Evolutionary conservation across 2,329 filamentous ascomycete species (phyloP), one percentile per base, ranked within the genome.

Genomic region (Colletotrichum falcatum): DNA sequence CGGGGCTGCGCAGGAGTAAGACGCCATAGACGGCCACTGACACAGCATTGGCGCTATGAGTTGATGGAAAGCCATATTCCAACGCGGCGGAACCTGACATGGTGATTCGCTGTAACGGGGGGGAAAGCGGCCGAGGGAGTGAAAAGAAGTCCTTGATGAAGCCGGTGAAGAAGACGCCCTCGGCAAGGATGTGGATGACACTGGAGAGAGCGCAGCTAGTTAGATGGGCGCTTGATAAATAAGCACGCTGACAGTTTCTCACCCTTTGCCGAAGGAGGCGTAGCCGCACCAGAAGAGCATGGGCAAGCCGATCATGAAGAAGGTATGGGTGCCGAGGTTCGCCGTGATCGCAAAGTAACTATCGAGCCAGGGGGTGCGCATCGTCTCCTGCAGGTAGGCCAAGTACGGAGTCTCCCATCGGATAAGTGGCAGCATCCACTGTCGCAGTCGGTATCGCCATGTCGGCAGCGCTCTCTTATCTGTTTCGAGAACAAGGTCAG

Each of bases 221-320:
- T 39, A 61, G 55, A 66, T 18, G 33, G 23, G 20, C 46, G 7
- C 42, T 16, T 20, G 5, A 20, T 12, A n/a, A 26, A 16, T 30
- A 61, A 11, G 61, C 39, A n/a, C 12, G 30, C 5, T 30, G 23
- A 18, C 12, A 8, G 18, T n/a, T 64, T 86, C 91, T 76, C 90
- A 97, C 94, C 92, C 95, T 84, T 96, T 92, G 65, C 94, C 96
- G 74, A 97, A 88, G 73, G 88, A 90, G 53, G 92, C 91, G 81
- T 95, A 93, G 64, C 95, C 95, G 77, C 94, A 97, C 96, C 96
- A 99, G 84, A 98, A 98, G 75, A 97, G 88, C 74, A 98, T 94
- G 7, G 96, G 96, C 77, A 99, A 84, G 69, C 94, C 92, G 74
- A 97, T 88, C 95, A 98, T 98, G 86, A 98, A 99, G 84, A 98